Evolutionary conservation across 495 filamentous ascomycete genomes (phyloP).

Genomic region (Penicillium ucsense): DNA sequence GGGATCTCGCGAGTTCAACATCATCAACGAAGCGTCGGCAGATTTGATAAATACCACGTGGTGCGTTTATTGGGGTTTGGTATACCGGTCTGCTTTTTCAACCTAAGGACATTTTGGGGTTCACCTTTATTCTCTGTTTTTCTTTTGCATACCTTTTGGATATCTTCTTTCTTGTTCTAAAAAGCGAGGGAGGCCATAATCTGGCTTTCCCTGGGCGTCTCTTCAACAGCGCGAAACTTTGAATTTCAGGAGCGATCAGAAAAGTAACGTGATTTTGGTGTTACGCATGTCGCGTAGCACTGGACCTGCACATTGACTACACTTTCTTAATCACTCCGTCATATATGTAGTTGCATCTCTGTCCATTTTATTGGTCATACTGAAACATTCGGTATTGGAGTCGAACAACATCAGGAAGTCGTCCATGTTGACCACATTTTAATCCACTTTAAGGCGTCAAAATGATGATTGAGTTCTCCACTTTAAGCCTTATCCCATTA

Average conservation of each 20-base stretch:
- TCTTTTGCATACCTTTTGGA: not conserved
- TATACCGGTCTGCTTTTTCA: constrained; percentile 41
- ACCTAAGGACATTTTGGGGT: constrained; percentile 37
- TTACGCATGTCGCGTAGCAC: too few relatives aligned
- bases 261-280: constrained; percentile 23
- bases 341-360: not conserved
- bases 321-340: not conserved
- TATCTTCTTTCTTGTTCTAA: not conserved
- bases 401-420: too few relatives aligned
- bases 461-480: too few relatives aligned
- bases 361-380: too few relatives aligned
- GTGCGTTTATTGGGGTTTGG: constrained; percentile 35
- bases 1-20: constrained; percentile 22
- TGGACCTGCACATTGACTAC: constrained; percentile 5
- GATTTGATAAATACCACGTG: constrained; percentile 15
- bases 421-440: too few relatives aligned
- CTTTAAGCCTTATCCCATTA: too few relatives aligned
- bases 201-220: constrained; percentile 21
- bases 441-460: too few relatives aligned
- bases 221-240: constrained; percentile 28
- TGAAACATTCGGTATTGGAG: too few relatives aligned
- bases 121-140: constrained; percentile 20
- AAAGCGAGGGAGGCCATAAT: constrained; percentile 27
- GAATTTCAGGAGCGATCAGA: constrained; percentile 28
- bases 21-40: constrained; percentile 18